These are phyloP conservation scores for Coemansia sp. DNA, from an alignment of 192 early-diverging fungal species.

Conservation along the genomic window DNA sequence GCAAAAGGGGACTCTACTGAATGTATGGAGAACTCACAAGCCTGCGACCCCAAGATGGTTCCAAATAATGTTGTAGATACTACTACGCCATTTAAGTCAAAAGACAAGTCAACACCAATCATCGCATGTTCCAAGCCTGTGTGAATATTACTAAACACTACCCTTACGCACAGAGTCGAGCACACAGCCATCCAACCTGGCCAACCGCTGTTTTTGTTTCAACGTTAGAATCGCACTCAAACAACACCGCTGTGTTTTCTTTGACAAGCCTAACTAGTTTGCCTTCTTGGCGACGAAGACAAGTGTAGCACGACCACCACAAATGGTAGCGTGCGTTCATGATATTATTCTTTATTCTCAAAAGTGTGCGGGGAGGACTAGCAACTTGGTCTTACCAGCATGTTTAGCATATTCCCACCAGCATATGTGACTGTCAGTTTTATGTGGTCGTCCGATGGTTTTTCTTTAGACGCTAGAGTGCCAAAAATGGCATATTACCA, in stretches of 20 bases:
- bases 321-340: constrained; percentile 8
- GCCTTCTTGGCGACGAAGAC: neutral
- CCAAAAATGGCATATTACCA: neutral
- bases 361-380: neutral
- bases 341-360: neutral
- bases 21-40: neutral
- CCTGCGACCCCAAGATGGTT: constrained; percentile 2
- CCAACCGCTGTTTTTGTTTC: constrained; percentile 4
- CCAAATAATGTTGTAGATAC: constrained; percentile 25
- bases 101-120: constrained; percentile 16
- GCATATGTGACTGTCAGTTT: neutral
- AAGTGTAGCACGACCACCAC: neutral
- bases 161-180: neutral
- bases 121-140: constrained; percentile 16
- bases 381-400: constrained; percentile 5
- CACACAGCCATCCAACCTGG: neutral
- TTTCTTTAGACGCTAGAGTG: neutral
- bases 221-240: constrained; percentile 1
- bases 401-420: constrained; percentile 11
- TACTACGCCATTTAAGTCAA: constrained; percentile 32
- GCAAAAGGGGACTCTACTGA: neutral
- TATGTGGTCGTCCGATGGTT: neutral
- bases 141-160: constrained; percentile 10
- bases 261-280: too few species aligned
- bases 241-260: too few species aligned